Evolutionary conservation across 495 filamentous ascomycete genomes (phyloP).

Genomic region (Aspergillus kassunensis): DNA sequence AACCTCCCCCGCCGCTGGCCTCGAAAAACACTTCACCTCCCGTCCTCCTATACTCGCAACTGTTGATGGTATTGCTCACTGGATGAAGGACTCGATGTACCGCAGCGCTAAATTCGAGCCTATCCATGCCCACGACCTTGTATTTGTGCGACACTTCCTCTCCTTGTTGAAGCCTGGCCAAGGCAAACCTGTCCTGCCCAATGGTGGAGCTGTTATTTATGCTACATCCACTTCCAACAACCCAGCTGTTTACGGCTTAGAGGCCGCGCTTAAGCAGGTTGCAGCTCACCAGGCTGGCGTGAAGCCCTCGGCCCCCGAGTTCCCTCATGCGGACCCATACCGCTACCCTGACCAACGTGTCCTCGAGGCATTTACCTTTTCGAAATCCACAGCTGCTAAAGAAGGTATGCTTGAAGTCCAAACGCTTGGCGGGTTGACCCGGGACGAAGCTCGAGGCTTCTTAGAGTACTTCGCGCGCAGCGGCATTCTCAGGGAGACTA

Average conservation of each 20-base stretch:
- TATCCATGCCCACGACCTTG: conserved; percentile 85
- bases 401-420: conserved; percentile 51
- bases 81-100: conserved; percentile 76
- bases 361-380: conserved; percentile 41
- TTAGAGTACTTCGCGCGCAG: conserved; percentile 94
- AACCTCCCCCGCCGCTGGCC: conserved; percentile 44
- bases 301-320: conserved; percentile 28
- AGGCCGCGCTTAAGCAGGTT: conserved; percentile 57
- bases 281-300: conserved; percentile 37
- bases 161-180: conserved; percentile 58
- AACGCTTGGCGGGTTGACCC: conserved; percentile 61
- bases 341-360: conserved; percentile 65
- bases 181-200: conserved; percentile 49
- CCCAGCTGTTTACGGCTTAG: conserved; percentile 56
- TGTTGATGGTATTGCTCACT: conserved; percentile 73
- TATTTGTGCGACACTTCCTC: conserved; percentile 70
- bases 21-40: conserved; percentile 34
- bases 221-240: conserved; percentile 65
- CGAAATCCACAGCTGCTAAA: conserved; percentile 21
- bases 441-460: conserved; percentile 68
- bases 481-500: conserved; percentile 65
- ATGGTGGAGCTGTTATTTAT: conserved; percentile 76
- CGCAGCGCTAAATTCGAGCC: conserved; percentile 58
- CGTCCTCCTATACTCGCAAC: conserved; percentile 77
- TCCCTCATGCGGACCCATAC: conserved; percentile 61